Conservation (phyloP, 345 rosid genomes). For the Salix suchowensis region DNA sequence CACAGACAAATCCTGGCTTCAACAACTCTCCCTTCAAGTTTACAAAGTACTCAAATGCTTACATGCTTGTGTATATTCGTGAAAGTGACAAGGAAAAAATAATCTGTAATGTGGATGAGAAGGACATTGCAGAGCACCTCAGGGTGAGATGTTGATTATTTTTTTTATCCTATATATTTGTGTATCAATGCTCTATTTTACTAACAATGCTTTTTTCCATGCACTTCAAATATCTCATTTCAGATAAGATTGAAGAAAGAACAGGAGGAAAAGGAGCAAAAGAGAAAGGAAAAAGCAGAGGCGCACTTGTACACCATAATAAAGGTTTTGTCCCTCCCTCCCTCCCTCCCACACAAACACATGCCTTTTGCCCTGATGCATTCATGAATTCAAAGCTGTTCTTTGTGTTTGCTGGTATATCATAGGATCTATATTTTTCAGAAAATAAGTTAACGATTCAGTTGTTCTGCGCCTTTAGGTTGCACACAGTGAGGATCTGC, state of each 20-base stretch:
- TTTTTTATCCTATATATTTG: background rate
- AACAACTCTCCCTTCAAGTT: slow-evolving; percentile 85
- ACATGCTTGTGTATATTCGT: slow-evolving; percentile 98
- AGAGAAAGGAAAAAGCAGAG: slow-evolving; percentile 88
- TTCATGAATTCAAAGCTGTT: background rate
- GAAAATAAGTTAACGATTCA: background rate
- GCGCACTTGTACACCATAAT: slow-evolving; percentile 86
- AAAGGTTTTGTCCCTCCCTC: slow-evolving; percentile 45
- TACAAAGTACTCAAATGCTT: slow-evolving; percentile 95
- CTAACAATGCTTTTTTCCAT: background rate
- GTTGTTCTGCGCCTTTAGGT: slow-evolving; percentile 15
- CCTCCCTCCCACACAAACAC: background rate
- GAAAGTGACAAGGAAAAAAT: slow-evolving; percentile 95
- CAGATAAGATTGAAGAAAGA: slow-evolving; percentile 90
- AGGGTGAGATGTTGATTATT: slow-evolving; percentile 54
- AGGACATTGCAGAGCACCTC: slow-evolving; percentile 94
- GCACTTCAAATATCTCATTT: background rate
- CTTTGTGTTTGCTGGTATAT: background rate
- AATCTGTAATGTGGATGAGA: slow-evolving; percentile 92
- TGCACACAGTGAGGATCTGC: slow-evolving; percentile 41
- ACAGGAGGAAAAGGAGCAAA: slow-evolving; percentile 91
- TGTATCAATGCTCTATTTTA: background rate
- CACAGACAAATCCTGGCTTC: slow-evolving; percentile 89
- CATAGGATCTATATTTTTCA: background rate
- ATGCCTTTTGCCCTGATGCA: background rate